These are phyloP conservation scores for Pyrenula aspistea DNA, from an alignment of 495 filamentous ascomycete species.

Conservation along the genomic window DNA sequence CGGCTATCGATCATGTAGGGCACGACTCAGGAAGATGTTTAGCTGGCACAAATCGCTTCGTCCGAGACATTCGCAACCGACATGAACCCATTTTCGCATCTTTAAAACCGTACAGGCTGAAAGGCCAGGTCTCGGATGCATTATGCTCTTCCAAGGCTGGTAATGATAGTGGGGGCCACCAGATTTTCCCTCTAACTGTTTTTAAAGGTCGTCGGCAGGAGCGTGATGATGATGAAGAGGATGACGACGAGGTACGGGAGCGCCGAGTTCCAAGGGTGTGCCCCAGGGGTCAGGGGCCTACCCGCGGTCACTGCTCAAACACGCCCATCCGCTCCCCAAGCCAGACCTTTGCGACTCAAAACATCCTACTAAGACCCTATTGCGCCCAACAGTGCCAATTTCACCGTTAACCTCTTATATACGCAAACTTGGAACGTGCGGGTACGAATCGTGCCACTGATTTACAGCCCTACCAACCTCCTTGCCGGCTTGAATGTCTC, in stretches of 20 bases:
- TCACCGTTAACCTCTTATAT: no score
- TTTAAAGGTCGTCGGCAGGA: not conserved
- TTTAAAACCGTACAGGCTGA: no score
- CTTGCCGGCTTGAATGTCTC: not conserved
- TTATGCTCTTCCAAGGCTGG: not conserved
- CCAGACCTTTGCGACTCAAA: not conserved
- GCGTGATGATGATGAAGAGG: not conserved
- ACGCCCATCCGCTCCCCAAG: not conserved
- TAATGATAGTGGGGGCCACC: constrained; percentile 5
- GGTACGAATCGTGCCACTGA: no score
- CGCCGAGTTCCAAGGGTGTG: not conserved
- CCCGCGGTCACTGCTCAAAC: not conserved
- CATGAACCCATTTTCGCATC: no score
- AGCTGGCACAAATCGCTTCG: not conserved
- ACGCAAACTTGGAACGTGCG: no score
- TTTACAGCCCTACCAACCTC: not conserved
- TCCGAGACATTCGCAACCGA: no score
- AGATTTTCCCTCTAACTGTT: not conserved
- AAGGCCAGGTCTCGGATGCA: no score
- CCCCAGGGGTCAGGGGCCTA: not conserved
- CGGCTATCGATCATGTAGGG: not conserved
- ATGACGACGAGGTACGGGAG: not conserved
- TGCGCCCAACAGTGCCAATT: no score
- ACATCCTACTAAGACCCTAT: not conserved
- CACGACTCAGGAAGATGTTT: not conserved